These are phyloP conservation scores for Nectriaceae sp. DNA, from an alignment of 2,329 filamentous ascomycete species.

Conservation along the genomic window DNA sequence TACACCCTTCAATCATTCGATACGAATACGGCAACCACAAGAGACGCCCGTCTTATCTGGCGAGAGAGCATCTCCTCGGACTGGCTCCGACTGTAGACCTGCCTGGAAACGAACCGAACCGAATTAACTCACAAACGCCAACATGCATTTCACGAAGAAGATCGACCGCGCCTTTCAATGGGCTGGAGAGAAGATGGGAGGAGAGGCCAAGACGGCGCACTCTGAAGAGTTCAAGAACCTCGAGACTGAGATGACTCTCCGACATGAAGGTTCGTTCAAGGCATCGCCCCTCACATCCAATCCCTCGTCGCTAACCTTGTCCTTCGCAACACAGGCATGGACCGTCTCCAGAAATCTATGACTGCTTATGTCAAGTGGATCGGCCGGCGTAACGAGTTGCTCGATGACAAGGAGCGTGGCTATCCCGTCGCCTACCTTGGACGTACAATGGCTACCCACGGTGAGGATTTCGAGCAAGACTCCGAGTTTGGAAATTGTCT, in stretches of 20 bases:
- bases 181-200: constrained; percentile 95
- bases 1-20: not conserved
- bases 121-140: constrained; percentile 19
- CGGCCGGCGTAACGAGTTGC: constrained; percentile 76
- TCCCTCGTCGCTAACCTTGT: constrained; percentile 10
- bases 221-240: constrained; percentile 90
- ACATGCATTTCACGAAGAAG: constrained; percentile 72
- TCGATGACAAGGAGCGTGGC: constrained; percentile 84
- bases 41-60: constrained; percentile 1
- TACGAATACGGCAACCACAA: not conserved
- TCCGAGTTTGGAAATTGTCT: constrained; percentile 91
- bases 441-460: constrained; percentile 82
- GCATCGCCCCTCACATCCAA: not conserved
- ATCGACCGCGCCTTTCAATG: constrained; percentile 97
- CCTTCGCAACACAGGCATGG: constrained; percentile 66
- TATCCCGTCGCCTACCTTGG: constrained; percentile 79
- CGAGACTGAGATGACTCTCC: constrained; percentile 86
- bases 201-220: constrained; percentile 81
- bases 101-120: too few species aligned
- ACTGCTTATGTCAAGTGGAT: constrained; percentile 85
- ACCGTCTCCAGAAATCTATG: constrained; percentile 85
- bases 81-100: constrained; percentile 22
- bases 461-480: constrained; percentile 88
- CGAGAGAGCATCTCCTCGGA: constrained; percentile 15
- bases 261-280: constrained; percentile 74